Evolutionary conservation across 345 rosid species (phyloP), one percentile per base, ranked within the genome.

Genomic region (Pseudoturritis turrita): DNA sequence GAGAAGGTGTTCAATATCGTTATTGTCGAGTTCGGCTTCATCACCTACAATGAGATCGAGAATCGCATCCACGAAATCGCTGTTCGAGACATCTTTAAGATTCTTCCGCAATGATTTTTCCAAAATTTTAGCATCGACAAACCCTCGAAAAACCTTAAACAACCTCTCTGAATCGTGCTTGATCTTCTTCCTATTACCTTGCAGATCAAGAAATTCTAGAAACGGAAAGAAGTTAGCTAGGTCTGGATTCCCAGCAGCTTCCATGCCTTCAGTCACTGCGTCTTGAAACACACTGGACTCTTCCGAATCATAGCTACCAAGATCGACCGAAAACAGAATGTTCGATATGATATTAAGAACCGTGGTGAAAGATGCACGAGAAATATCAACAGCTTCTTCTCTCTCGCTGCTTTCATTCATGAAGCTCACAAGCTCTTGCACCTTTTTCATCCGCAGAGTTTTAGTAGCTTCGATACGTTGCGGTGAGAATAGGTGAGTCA

Each of bases 291-390:
- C 78, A 37, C 21, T 49, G 1, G 72, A n/a, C 3, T 26, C 28
- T 6, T n/a, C 10, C 6, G 39, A 49, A 19, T 60, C 54, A 44
- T 57, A 74, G 67, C 60, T 46, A 28, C 44, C 53, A 15, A 74
- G 44, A 66, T 74, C 67, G 13, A 55, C 58, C 0, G 78, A 65
- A 29, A 74, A 65, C 51, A 74, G 15, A 26, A 58, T 39, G 49
- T 74, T 74, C 1, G 78, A 74, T 49, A 74, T 29, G 60, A 65
- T 74, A 46, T 73, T 73, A 19, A 74, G 61, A 47, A 0, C 4
- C 37, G 78, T 47, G 21, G 10, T 58, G 52, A 57, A 74, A 4
- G 78, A 37, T 55, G 72, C 61, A 26, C 61, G 67, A 47, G 78
- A 47, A 2, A 74, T 73, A 56, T 61, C n/a, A 21, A 62, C 69